These are phyloP conservation scores for Galerina sulciceps DNA, from an alignment of 768 basidiomycete species.

Conservation along the genomic window DNA sequence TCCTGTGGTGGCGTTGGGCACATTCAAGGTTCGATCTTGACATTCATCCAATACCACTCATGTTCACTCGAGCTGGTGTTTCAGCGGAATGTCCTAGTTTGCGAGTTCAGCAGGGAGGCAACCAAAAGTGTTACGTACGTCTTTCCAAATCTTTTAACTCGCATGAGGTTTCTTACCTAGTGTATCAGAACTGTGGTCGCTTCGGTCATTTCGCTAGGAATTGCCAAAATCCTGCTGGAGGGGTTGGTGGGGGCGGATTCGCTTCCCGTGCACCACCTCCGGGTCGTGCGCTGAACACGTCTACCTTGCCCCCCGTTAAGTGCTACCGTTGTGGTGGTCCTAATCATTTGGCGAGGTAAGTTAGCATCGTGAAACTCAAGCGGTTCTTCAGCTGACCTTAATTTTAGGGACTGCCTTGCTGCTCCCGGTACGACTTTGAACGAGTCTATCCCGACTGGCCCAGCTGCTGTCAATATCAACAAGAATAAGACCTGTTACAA, in stretches of 20 bases:
- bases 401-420: conserved; percentile 78
- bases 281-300: conserved; percentile 75
- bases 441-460: conserved; percentile 45
- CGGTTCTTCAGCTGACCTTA: conserved; percentile 1
- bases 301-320: conserved; percentile 80
- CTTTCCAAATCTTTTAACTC: neutral
- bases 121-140: conserved; percentile 86
- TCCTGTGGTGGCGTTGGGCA: conserved; percentile 93
- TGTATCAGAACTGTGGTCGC: conserved; percentile 72
- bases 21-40: conserved; percentile 56
- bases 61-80: conserved; percentile 1
- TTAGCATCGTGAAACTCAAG: conserved; percentile 10
- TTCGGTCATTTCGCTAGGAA: conserved; percentile 82
- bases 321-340: conserved; percentile 90
- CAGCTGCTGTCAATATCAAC: conserved; percentile 46
- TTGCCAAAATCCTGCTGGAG: conserved; percentile 58
- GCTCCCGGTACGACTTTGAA: conserved; percentile 60
- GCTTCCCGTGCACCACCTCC: conserved; percentile 74
- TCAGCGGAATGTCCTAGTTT: conserved; percentile 82
- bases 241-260: conserved; percentile 46
- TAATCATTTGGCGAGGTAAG: conserved; percentile 84
- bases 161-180: conserved; percentile 9
- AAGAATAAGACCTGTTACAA: conserved; percentile 87
- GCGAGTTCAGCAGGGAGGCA: conserved; percentile 65
- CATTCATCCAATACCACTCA: neutral